phyloP scores from a whole-genome alignment of 2,329 filamentous ascomycete species.

The Neofusicoccum kwambonambiense region DNA sequence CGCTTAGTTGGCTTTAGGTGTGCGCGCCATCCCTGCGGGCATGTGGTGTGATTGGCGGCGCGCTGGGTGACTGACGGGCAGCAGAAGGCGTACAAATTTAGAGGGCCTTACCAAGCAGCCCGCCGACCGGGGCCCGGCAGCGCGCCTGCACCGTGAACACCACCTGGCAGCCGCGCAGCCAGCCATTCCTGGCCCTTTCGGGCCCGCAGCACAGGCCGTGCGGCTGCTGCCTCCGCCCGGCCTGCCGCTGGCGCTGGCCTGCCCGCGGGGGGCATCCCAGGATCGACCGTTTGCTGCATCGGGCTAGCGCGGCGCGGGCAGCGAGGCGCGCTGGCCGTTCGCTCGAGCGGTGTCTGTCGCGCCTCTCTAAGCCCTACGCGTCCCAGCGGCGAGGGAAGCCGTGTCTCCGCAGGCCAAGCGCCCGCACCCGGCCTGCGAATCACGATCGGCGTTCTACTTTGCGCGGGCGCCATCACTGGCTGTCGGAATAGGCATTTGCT shows the following conservation, averaged over 20 bases:
- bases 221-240: not conserved
- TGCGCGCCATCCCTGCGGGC: constrained; percentile 7
- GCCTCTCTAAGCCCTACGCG: not conserved
- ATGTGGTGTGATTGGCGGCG: not conserved
- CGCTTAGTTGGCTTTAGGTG: constrained; percentile 24
- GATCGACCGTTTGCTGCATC: too few relatives aligned
- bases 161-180: not conserved
- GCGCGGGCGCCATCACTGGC: too few relatives aligned
- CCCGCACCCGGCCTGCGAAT: not conserved
- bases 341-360: not conserved
- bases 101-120: not conserved
- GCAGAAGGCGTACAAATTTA: not conserved
- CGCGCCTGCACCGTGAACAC: not conserved
- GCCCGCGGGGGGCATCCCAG: too few relatives aligned
- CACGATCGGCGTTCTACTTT: too few relatives aligned
- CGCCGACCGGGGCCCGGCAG: not conserved
- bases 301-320: too few relatives aligned
- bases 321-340: too few relatives aligned
- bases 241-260: not conserved
- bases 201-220: not conserved
- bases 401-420: not conserved
- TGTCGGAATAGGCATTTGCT: constrained; percentile 2
- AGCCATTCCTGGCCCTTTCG: not conserved
- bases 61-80: not conserved
- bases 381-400: not conserved